Conservation (phyloP, 2,329 filamentous ascomycete species). For the Alternaria gaisen region DNA sequence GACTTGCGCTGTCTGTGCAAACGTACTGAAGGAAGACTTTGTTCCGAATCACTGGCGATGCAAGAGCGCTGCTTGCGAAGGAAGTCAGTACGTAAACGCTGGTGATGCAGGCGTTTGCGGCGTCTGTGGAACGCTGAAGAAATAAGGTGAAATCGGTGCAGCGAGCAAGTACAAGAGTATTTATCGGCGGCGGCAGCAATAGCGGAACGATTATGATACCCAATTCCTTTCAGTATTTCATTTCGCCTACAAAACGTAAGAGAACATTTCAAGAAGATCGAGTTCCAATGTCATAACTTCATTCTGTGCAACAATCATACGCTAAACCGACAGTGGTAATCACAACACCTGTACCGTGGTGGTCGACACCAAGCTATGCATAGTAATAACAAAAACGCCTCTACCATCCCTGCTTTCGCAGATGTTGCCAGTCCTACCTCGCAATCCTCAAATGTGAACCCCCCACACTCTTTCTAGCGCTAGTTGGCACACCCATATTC, state of each 20-base stretch:
- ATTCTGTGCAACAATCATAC: constrained; percentile 7
- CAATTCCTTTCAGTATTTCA: neutral
- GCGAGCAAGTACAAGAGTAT: neutral
- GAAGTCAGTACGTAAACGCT: constrained; percentile 70
- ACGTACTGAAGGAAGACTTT: constrained; percentile 68
- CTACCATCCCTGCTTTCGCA: constrained; percentile 44
- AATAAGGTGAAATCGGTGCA: neutral
- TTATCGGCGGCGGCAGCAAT: neutral
- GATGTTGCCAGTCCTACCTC: constrained; percentile 9
- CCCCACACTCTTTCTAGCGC: constrained; percentile 59
- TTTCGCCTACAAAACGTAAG: neutral
- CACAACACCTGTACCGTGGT: constrained; percentile 1
- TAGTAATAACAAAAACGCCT: constrained; percentile 31
- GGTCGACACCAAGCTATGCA: constrained; percentile 21
- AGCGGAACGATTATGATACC: neutral
- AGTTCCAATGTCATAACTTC: constrained; percentile 12
- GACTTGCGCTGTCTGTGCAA: constrained; percentile 74
- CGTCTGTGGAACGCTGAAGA: constrained; percentile 63
- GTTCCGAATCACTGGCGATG: constrained; percentile 72
- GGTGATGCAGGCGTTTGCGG: constrained; percentile 75
- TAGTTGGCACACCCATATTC: constrained; percentile 21
- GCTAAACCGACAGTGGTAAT: neutral
- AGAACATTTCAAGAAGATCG: neutral
- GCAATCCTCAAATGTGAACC: constrained; percentile 51
- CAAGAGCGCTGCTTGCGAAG: constrained; percentile 62